Conservation (phyloP, 2,329 filamentous ascomycete species). For the Delphinella strobiligena region DNA sequence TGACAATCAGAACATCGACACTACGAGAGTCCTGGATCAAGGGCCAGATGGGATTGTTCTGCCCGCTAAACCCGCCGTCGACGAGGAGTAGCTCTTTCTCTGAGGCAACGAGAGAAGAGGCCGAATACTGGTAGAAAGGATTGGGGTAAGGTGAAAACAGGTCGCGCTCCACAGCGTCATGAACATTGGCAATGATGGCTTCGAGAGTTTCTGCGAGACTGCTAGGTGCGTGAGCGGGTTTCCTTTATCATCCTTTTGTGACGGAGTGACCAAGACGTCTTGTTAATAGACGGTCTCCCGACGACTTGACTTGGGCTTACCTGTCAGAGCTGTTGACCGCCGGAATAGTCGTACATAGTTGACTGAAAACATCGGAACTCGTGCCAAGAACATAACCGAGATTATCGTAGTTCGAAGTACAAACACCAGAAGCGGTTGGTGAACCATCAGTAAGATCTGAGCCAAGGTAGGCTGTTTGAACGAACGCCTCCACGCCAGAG, state of each 20-base stretch:
- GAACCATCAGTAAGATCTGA: constrained; percentile 43
- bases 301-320: too few relatives aligned
- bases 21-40: constrained; percentile 38
- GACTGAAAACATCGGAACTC: constrained; percentile 30
- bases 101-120: constrained; percentile 28
- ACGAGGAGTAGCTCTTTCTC: constrained; percentile 32
- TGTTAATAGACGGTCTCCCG: too few relatives aligned
- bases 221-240: too few relatives aligned
- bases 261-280: too few relatives aligned
- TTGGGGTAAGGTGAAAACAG: constrained; percentile 48
- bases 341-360: constrained; percentile 16
- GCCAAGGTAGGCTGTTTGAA: constrained; percentile 47
- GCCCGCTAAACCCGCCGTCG: constrained; percentile 38
- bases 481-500: constrained; percentile 47
- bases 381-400: constrained; percentile 36
- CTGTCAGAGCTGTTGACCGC: constrained; percentile 13
- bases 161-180: constrained; percentile 20
- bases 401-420: constrained; percentile 38
- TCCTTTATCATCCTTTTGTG: too few relatives aligned
- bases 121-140: constrained; percentile 42
- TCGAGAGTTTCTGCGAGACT: constrained; percentile 15
- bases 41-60: constrained; percentile 42
- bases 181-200: constrained; percentile 18
- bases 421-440: constrained; percentile 25
- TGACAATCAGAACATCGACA: constrained; percentile 52